phyloP scores from a whole-genome alignment of 2,329 filamentous ascomycete species.

The Colletotrichum gigasporum region DNA sequence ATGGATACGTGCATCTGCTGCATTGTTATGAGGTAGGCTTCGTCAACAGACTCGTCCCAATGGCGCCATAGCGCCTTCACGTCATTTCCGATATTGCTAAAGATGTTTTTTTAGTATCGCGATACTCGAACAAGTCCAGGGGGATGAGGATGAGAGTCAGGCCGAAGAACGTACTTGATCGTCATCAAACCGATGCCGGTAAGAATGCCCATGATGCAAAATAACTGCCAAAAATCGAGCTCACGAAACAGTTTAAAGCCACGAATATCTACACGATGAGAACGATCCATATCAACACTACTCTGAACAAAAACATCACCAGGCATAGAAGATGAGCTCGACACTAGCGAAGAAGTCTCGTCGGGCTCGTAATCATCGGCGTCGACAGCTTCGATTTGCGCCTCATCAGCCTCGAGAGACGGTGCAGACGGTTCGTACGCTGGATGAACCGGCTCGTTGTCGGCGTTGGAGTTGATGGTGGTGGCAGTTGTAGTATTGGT shows the following conservation, averaged over 20 bases:
- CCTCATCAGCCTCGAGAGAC: conserved; percentile 31
- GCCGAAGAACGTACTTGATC: conserved; percentile 79
- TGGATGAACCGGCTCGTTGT: conserved; percentile 18
- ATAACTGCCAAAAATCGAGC: conserved; percentile 91
- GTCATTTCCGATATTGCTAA: conserved; percentile 92
- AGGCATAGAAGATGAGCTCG: conserved; percentile 64
- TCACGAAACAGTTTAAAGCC: conserved; percentile 78
- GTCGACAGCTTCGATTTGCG: conserved; percentile 40
- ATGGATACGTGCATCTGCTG: conserved; percentile 95
- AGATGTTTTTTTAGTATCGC: conserved; percentile 39
- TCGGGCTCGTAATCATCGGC: conserved; percentile 56
- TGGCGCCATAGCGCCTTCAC: conserved; percentile 88
- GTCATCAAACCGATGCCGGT: conserved; percentile 97
- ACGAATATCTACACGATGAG: conserved; percentile 89
- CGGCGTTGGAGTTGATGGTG: conserved; percentile 37
- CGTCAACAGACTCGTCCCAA: conserved; percentile 77
- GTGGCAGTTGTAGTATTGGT: conserved; percentile 40
- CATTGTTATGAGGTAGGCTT: conserved; percentile 79
- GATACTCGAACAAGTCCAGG: not conserved
- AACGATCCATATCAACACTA: conserved; percentile 76
- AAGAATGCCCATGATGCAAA: conserved; percentile 86
- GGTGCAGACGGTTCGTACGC: conserved; percentile 15
- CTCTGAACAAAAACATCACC: conserved; percentile 63
- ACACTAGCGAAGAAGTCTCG: conserved; percentile 86
- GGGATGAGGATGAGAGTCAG: too few species aligned